Base-by-base conservation (phyloP, 768 basidiomycete species). In the Amanita rimosa region DNA sequence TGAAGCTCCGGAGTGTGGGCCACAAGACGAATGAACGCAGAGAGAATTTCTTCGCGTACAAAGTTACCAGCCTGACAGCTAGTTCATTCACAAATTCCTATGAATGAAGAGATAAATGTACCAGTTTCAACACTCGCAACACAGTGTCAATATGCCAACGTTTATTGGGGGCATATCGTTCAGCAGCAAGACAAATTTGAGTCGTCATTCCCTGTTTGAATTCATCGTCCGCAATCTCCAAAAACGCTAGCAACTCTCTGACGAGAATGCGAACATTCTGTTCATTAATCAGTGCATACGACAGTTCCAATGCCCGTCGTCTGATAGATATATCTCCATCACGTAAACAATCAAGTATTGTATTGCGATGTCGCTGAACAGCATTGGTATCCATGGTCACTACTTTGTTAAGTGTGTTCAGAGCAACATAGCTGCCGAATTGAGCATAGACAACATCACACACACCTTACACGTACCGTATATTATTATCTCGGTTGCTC, bases 71-170 rank as follows among this genome's bases (percentile, higher is more conserved):
- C 95, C 94, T 97, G 4, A 24, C 3, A 6, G 5, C 22, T 26
- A 37, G 40, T 53, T 42, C 48, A 27, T 53, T 27, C 19, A 5
- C 10, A 2, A 26, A 26, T 34, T 16, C 4, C 13, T 16, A 46
- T 13, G 11, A 31, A 37, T 21, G 17, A 39, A 13, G 6, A 17
- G 35, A 35, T 36, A 17, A 3, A 71, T 84, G 50, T 51, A 95
- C 94, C 59, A 97, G 67, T 63, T 93, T 94, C 53, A 99, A 65
- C 2, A 92, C 89, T 24, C 96, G 78, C 42, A 99, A 67, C 3
- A 97, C 89, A 0, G 96, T 98, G 63, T 98, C 96, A 46, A 99
- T 99, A 62, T 99, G 96, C 95, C 95, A 99, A 54, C 96, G 76
- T 66, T 94, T 94, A 64, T 95, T 97, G 0, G 96, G 96, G 0